Percentiles rank a stretch among this genome's conserved stretches.
These are phyloP conservation scores for Penicillium malachiteum DNA, from an alignment of 495 filamentous ascomycete genomes.

Conservation along the genomic window DNA sequence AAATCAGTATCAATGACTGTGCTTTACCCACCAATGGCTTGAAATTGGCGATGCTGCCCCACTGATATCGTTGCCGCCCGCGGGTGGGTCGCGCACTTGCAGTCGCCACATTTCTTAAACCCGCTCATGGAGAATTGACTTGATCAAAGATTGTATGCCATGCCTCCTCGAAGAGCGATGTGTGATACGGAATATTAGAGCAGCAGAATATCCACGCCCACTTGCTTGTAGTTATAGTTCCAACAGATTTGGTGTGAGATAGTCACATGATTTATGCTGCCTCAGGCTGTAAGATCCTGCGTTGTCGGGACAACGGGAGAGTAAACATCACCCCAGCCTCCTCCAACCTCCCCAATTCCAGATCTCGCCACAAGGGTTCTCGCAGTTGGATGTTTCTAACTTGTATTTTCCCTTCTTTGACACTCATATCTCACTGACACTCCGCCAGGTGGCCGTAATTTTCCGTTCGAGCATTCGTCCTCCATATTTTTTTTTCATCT, in stretches of 20 bases:
- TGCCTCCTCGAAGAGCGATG: too few species aligned
- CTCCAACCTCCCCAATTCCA: slow-evolving; percentile 45
- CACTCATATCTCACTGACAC: slow-evolving; percentile 6
- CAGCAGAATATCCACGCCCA: too few species aligned
- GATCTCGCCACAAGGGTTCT: slow-evolving; percentile 4
- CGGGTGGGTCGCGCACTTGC: too few species aligned
- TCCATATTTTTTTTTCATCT: slow-evolving; percentile 6
- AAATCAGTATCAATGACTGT: too few species aligned
- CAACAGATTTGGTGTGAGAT: background rate
- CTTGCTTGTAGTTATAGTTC: background rate
- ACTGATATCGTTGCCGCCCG: too few species aligned
- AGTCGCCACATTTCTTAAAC: too few species aligned
- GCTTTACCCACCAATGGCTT: too few species aligned
- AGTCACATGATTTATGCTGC: background rate
- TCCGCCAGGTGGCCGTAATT: slow-evolving; percentile 2
- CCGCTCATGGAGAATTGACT: too few species aligned
- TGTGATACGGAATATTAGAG: too few species aligned
- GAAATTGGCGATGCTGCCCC: too few species aligned
- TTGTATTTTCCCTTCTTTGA: slow-evolving; percentile 11
- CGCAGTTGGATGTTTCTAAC: slow-evolving; percentile 10
- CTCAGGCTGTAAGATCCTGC: slow-evolving; percentile 1
- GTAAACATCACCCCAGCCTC: slow-evolving; percentile 43
- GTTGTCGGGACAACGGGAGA: slow-evolving; percentile 34
- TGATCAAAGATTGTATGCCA: too few species aligned
- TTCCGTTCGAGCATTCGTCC: background rate